Evolutionary conservation across 2,329 filamentous ascomycete genomes (phyloP).

Genomic region (Colletotrichum theobromicola): DNA sequence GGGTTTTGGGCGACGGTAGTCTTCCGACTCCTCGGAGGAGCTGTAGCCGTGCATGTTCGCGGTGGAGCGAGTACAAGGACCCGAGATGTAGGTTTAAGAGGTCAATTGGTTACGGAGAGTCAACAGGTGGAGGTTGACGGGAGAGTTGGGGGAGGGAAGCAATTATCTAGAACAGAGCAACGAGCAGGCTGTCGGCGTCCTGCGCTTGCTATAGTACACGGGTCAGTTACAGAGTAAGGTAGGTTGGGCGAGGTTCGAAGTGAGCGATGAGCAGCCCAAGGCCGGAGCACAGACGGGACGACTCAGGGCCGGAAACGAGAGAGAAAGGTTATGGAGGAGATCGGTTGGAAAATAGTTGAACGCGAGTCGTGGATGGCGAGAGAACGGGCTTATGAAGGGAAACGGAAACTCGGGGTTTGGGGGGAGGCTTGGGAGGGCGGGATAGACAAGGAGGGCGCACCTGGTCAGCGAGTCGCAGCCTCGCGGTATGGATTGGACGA

Average conservation of each 20-base stretch:
- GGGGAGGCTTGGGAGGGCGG: neutral
- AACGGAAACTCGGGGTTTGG: neutral
- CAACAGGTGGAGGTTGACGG: neutral
- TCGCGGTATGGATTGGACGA: slow-evolving; percentile 3
- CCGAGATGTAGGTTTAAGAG: neutral
- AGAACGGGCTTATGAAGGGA: neutral
- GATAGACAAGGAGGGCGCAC: neutral
- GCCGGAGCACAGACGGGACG: neutral
- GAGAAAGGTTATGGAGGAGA: neutral
- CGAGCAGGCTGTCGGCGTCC: neutral
- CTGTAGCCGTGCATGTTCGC: slow-evolving; percentile 50
- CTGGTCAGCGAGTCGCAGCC: slow-evolving; percentile 1
- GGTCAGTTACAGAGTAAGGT: neutral
- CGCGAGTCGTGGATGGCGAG: slow-evolving; percentile 5
- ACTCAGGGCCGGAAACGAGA: neutral
- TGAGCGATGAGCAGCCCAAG: neutral
- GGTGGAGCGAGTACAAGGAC: neutral
- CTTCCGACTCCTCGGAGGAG: slow-evolving; percentile 56
- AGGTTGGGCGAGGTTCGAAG: neutral
- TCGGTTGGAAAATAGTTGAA: neutral
- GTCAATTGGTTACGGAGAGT: neutral
- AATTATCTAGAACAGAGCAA: neutral
- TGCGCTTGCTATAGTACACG: neutral
- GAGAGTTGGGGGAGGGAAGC: neutral
- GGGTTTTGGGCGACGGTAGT: slow-evolving; percentile 42